Conservation (phyloP, 1,284 basidiomycete genomes). For the Inonotus hispidus region DNA sequence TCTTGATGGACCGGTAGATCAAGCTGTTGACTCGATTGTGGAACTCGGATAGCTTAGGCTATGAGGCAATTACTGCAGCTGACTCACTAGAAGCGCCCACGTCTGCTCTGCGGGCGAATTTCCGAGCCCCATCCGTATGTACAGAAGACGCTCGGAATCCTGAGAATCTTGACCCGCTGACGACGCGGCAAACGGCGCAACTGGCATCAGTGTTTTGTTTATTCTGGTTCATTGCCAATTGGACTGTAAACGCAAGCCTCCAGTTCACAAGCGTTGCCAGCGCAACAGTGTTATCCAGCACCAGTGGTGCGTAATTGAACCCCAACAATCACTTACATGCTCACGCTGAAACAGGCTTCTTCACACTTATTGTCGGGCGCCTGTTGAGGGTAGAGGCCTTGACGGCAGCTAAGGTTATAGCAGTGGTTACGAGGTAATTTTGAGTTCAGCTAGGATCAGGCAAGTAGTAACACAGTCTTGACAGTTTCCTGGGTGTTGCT, state of each 20-base stretch:
- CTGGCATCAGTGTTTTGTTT: slow-evolving; percentile 78
- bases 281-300: slow-evolving; percentile 83
- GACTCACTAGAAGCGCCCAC: slow-evolving; percentile 16
- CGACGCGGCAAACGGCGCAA: slow-evolving; percentile 64
- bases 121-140: slow-evolving; percentile 19
- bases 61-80: slow-evolving; percentile 12
- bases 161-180: slow-evolving; percentile 45
- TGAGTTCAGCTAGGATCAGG: background rate
- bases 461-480: slow-evolving; percentile 10
- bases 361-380: slow-evolving; percentile 86
- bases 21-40: slow-evolving; percentile 5
- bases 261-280: slow-evolving; percentile 88
- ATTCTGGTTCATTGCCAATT: slow-evolving; percentile 91
- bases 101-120: slow-evolving; percentile 12
- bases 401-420: slow-evolving; percentile 70
- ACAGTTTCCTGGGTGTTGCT: slow-evolving; percentile 80
- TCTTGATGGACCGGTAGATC: background rate
- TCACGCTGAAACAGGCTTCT: slow-evolving; percentile 69
- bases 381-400: slow-evolving; percentile 80
- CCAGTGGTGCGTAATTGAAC: slow-evolving; percentile 59
- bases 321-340: background rate
- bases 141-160: slow-evolving; percentile 17
- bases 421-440: slow-evolving; percentile 74
- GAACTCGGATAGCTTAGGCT: slow-evolving; percentile 11
- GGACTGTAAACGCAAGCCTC: slow-evolving; percentile 78